Evolutionary conservation across 495 filamentous ascomycete genomes (phyloP), one percentile per base, ranked within the genome.

Genomic region (Daldinia childiae): DNA sequence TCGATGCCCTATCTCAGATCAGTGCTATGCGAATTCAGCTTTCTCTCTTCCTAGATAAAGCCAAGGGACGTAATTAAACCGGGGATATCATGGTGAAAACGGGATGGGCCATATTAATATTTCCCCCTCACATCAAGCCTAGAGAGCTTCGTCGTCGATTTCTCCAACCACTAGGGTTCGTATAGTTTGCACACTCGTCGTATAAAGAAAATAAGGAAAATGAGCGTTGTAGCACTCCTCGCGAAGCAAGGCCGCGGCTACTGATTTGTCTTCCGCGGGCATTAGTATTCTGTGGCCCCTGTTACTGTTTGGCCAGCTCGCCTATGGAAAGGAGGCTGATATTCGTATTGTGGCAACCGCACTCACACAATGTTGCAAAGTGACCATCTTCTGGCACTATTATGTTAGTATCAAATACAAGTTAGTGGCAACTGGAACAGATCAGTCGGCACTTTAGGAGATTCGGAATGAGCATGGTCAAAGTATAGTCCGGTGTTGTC

Each of bases 401-500:
- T 54, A 24, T 12, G 55, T 71, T 68, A 72, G 64, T 69, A 67
- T 73, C 38, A 58, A 57, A 57, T 64, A 62, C n/a, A 62, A 65
- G 58, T 27, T 58, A 38, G 27, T 51, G 67, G 57, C 54, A 66
- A 64, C 69, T 64, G 63, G 30, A 58, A 59, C 55, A 71, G 24
- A 62, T 72, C 56, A 73, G 72, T 77, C 62, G 76, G 38, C 65
- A 58, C 58, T 52, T 39, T 45, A 58, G 62, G 41, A 39, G 60
- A 55, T 63, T 30, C 55, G 54, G 54, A 39, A 34, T 21, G 32
- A 36, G 39, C 11, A 64, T 6, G 9, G 17, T 64, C 19, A 36
- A 68, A 38, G 27, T 55, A 34, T 19, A 56, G 43, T 50, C n/a
- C 41, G 21, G 32, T 21, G 45, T 2, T 39, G 61, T 45, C 15